A percentile compares a stretch with the other conserved stretches of the same genome.
phyloP scores from a whole-genome alignment of 1,284 basidiomycete species.

The Puccinia polysora region DNA sequence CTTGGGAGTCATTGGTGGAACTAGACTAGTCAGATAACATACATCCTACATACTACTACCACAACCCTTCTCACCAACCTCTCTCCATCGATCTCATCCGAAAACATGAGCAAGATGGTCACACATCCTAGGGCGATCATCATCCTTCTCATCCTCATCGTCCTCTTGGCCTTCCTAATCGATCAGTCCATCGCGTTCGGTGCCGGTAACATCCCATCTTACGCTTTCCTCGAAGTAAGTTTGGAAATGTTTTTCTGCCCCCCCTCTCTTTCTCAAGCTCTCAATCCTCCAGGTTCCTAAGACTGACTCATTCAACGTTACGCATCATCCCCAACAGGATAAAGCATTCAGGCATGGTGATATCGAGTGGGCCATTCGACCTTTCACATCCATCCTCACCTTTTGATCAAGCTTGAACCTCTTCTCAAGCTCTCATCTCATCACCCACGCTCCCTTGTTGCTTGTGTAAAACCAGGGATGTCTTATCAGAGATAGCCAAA shows the following conservation, averaged over 20 bases:
- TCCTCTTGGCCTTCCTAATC: constrained; percentile 37
- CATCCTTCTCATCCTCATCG: constrained; percentile 15
- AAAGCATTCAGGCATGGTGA: constrained; percentile 49
- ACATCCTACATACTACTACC: no score
- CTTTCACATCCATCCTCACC: constrained; percentile 9
- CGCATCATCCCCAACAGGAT: constrained; percentile 9
- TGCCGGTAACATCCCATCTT: constrained; percentile 49
- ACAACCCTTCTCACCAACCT: no score
- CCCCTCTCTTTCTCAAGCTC: background rate
- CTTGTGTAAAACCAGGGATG: constrained; percentile 44
- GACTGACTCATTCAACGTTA: no score
- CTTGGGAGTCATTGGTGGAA: no score
- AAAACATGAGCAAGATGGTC: background rate
- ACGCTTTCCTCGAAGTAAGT: constrained; percentile 46
- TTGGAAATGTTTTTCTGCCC: background rate
- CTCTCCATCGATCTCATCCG: no score
- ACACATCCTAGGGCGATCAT: background rate
- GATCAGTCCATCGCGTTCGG: constrained; percentile 44
- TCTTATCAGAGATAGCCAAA: constrained; percentile 47
- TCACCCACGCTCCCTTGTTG: no score
- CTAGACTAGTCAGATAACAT: no score
- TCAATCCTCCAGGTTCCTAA: no score
- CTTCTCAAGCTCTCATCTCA: no score
- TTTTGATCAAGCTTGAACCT: no score
- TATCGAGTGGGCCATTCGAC: constrained; percentile 44